phyloP scores from a whole-genome alignment of 2,329 filamentous ascomycete genomes.

The Aspergillus costaricaensis region DNA sequence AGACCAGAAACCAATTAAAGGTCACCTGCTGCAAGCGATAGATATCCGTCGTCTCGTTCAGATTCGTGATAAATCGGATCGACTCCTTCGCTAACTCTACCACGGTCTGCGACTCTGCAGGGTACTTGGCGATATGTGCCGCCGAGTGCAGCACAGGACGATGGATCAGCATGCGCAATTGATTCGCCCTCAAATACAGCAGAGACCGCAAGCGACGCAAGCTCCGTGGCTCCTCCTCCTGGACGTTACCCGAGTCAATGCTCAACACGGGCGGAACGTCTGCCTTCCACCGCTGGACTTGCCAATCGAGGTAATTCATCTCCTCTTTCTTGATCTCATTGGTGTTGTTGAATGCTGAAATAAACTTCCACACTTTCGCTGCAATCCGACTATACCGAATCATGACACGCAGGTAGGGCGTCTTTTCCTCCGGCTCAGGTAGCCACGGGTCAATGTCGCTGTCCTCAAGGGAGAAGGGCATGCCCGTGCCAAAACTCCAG shows the following conservation, averaged over 20 bases:
- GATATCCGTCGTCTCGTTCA: constrained; percentile 63
- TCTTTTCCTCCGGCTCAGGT: constrained; percentile 65
- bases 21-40: constrained; percentile 63
- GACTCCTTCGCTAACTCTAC: constrained; percentile 66
- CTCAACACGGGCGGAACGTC: constrained; percentile 64
- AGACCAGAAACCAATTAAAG: constrained; percentile 68
- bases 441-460: constrained; percentile 78
- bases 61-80: constrained; percentile 59
- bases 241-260: constrained; percentile 57
- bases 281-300: constrained; percentile 81
- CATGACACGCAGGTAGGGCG: constrained; percentile 80
- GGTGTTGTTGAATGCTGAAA: constrained; percentile 68
- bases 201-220: constrained; percentile 75
- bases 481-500: constrained; percentile 84
- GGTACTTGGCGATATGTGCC: constrained; percentile 75
- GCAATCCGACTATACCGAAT: constrained; percentile 79
- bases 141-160: constrained; percentile 76
- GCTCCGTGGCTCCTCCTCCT: constrained; percentile 53
- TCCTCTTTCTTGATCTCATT: constrained; percentile 70
- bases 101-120: constrained; percentile 68
- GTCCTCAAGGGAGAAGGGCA: constrained; percentile 82
- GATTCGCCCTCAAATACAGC: constrained; percentile 83
- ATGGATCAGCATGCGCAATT: constrained; percentile 85
- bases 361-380: constrained; percentile 81
- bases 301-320: constrained; percentile 76